A percentile compares a stretch with the other conserved stretches of the same genome.
Conservation (phyloP, 352 stramenopile genomes). For the Globisporangium nodosum region DNA sequence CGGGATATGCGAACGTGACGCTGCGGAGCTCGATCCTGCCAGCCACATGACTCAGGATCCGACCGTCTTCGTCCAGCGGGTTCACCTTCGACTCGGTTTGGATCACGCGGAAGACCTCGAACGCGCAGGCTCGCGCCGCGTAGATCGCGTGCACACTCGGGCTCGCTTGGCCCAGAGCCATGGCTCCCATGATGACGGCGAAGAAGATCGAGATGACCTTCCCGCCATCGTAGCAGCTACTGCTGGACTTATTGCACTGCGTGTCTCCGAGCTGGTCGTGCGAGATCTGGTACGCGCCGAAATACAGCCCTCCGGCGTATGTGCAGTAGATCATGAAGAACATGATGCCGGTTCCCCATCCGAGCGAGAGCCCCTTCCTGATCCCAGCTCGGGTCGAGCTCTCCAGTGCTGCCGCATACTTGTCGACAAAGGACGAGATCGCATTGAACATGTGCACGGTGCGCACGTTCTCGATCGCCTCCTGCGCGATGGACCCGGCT, state of each 20-base stretch:
- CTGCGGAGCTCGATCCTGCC: conserved; percentile 78
- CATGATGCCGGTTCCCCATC: conserved; percentile 55
- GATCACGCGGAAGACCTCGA: conserved; percentile 61
- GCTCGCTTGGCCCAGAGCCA: conserved; percentile 61
- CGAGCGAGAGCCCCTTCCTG: conserved; percentile 40
- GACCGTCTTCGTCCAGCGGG: conserved; percentile 24
- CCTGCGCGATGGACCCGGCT: conserved; percentile 60
- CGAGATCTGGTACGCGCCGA: conserved; percentile 55
- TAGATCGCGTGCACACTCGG: conserved; percentile 55
- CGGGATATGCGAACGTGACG: conserved; percentile 73
- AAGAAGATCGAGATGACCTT: conserved; percentile 70
- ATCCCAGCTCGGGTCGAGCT: conserved; percentile 41
- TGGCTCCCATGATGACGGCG: conserved; percentile 58
- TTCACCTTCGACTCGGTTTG: conserved; percentile 51
- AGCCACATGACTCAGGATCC: conserved; percentile 17
- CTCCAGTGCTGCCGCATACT: conserved; percentile 46
- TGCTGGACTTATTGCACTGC: conserved; percentile 19
- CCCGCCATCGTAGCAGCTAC: conserved; percentile 53
- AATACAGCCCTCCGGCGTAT: conserved; percentile 77
- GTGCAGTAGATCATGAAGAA: conserved; percentile 61
- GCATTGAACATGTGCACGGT: conserved; percentile 80
- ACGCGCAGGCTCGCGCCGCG: conserved; percentile 41
- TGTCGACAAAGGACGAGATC: conserved; percentile 41
- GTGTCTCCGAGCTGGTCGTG: conserved; percentile 44
- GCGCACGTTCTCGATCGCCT: conserved; percentile 59